Percentiles rank a stretch among this genome's conserved stretches.
Conservation (phyloP, 1,139 yeast species). For the Candida tropicalis region DNA sequence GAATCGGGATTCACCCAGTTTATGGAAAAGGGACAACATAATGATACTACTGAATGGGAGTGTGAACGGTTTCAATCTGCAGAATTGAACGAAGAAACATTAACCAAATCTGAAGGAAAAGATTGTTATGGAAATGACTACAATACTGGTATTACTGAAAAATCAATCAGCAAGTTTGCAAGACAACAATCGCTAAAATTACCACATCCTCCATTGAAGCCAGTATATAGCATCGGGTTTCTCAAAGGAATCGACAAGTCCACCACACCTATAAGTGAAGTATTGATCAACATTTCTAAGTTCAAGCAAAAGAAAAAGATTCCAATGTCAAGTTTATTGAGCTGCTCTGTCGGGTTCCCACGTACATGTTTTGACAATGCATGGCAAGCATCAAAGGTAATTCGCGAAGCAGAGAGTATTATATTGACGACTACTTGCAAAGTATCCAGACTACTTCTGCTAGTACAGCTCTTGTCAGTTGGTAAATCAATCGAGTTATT, state of each 20-base stretch:
- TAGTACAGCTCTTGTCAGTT: constrained; percentile 19
- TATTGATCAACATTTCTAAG: constrained; percentile 1
- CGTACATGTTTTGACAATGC: constrained; percentile 11
- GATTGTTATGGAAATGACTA: constrained; percentile 4
- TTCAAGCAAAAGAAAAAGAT: constrained; percentile 13
- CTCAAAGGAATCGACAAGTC: constrained; percentile 4
- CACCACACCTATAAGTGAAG: neutral
- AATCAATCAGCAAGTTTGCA: constrained; percentile 19
- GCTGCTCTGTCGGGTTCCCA: constrained; percentile 13
- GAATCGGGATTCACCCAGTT: constrained; percentile 12
- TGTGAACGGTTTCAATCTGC: neutral
- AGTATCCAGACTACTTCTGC: constrained; percentile 15
- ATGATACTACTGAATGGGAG: neutral
- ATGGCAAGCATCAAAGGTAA: constrained; percentile 17
- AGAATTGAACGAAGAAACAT: neutral
- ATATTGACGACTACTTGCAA: constrained; percentile 13
- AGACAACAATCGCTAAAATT: constrained; percentile 4
- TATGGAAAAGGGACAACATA: constrained; percentile 5
- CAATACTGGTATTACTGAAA: constrained; percentile 16
- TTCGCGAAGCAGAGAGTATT: constrained; percentile 17
- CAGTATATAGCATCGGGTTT: constrained; percentile 11
- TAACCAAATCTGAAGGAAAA: constrained; percentile 5
- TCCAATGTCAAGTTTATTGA: constrained; percentile 13
- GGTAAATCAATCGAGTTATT: constrained; percentile 15
- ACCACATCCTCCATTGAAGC: constrained; percentile 9